Evolutionary conservation across 441 rosid species (phyloP).

Genomic region (Francoa sonchifolia): DNA sequence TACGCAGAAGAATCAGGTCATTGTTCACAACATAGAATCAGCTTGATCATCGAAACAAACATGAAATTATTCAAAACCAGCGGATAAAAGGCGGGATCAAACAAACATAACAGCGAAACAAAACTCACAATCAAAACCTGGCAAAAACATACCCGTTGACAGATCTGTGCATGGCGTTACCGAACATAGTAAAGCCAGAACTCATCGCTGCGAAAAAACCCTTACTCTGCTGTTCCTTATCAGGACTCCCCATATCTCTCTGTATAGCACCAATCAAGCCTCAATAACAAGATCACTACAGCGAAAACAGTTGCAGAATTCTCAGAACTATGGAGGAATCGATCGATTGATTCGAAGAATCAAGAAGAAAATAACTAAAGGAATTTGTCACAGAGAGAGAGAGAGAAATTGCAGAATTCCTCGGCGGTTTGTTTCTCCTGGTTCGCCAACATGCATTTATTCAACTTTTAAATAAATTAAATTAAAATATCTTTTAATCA

Average conservation of each 20-base stretch:
- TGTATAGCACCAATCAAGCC: slow-evolving; percentile 1
- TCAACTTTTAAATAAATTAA: too few species aligned
- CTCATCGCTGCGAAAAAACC: slow-evolving; percentile 60
- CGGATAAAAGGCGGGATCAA: background rate
- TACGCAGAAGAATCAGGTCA: too few species aligned
- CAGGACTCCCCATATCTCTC: slow-evolving; percentile 32
- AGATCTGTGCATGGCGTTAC: slow-evolving; percentile 57
- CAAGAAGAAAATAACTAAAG: too few species aligned
- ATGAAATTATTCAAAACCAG: background rate
- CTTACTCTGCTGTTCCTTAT: slow-evolving; percentile 35
- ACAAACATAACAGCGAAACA: background rate
- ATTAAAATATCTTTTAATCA: too few species aligned
- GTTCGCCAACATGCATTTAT: too few species aligned
- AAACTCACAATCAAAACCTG: background rate
- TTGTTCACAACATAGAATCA: too few species aligned
- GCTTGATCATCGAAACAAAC: too few species aligned
- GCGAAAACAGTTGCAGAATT: background rate
- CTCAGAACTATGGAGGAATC: too few species aligned
- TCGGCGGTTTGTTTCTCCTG: too few species aligned
- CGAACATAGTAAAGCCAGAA: slow-evolving; percentile 50
- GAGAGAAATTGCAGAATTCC: too few species aligned
- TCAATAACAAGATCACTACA: slow-evolving; percentile 13
- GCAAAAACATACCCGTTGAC: slow-evolving; percentile 34
- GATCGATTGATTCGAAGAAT: too few species aligned
- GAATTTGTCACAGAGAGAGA: too few species aligned